Conservation (phyloP, 108 stramenopile genomes). For the Aurantiochytrium sp. region DNA sequence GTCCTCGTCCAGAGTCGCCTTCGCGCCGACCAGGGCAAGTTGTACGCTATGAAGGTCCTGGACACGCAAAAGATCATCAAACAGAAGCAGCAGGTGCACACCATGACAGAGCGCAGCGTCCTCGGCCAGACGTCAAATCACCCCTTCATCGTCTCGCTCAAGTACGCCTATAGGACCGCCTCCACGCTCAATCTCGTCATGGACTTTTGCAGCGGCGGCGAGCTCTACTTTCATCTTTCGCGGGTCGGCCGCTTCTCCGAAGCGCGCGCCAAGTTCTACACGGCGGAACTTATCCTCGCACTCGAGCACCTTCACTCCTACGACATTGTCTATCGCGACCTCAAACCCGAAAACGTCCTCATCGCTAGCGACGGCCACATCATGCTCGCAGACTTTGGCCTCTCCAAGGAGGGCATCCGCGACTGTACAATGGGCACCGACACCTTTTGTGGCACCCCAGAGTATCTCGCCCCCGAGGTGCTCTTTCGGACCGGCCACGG, state of each 20-base stretch:
- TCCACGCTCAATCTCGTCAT: constrained; percentile 93
- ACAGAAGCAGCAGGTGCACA: constrained; percentile 96
- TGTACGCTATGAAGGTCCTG: constrained; percentile 58
- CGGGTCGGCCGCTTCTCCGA: constrained; percentile 88
- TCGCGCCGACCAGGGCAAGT: constrained; percentile 42
- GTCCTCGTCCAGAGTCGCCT: constrained; percentile 42
- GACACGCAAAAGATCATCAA: constrained; percentile 45
- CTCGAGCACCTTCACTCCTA: constrained; percentile 87
- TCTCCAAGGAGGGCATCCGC: constrained; percentile 50
- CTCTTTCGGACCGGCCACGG: constrained; percentile 81
- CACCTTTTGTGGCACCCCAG: constrained; percentile 96
- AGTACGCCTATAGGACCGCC: constrained; percentile 96
- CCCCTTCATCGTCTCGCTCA: constrained; percentile 96
- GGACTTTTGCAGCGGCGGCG: constrained; percentile 97
- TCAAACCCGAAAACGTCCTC: constrained; percentile 94
- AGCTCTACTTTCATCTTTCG: constrained; percentile 94
- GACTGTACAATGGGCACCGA: constrained; percentile 39
- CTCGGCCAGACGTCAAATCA: constrained; percentile 85
- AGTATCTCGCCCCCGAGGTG: constrained; percentile 98
- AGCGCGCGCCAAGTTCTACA: constrained; percentile 83
- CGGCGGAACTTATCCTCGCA: constrained; percentile 89
- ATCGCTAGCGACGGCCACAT: constrained; percentile 68
- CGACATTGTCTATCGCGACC: constrained; percentile 91
- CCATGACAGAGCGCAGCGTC: constrained; percentile 90
- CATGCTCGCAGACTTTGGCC: constrained; percentile 58